Base-by-base conservation (phyloP, 2,329 filamentous ascomycete species). In the Xylogone sp. region DNA sequence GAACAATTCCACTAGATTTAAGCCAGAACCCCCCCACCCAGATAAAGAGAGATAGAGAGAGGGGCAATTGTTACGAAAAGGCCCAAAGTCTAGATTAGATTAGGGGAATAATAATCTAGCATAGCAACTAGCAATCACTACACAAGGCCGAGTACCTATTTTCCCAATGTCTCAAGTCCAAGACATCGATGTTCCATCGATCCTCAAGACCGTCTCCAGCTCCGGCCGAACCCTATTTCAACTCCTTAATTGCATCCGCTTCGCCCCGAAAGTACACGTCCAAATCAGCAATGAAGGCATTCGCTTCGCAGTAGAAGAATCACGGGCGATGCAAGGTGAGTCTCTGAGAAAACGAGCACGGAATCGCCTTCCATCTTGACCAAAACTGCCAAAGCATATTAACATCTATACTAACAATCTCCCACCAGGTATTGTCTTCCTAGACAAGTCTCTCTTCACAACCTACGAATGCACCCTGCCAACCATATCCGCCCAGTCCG, bases 361-460 rank as follows among this genome's bases (percentile, higher is more conserved):
- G 53, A 46, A 43, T 47, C n/a, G n/a, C n/a, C 24, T 27, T 10
- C 24, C 24, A 6, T 10, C 24, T 10, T 10, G 6, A 27, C 24
- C 24, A 27, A 27, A 27, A 27, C n/a, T n/a, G n/a, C n/a, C n/a
- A 27, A 27, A 27, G 10, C n/a, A n/a, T n/a, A 27, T 27, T 42
- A 46, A 24, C 31, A 50, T 34, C 44, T 45, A 24, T 57, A 53
- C 51, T 59, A 55, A 57, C 53, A 46, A 53, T n/a, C n/a, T n/a
- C n/a, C n/a, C 60, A 48, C 20, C 52, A 86, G 83, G 86, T 46
- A 81, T 88, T 58, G 89, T 88, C 19, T 95, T 96, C 67, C 83
- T 97, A 51, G 89, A 96, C 68, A 93, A 89, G 66, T 80, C 81
- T 42, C 84, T 99, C 50, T 99, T 99, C 72, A 91, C 89, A 43